A percentile compares a stretch with the other conserved stretches of the same genome.
These are phyloP conservation scores for Gracilaria gracilis DNA, from an alignment of 23 red algal genomes.

Conservation along the genomic window DNA sequence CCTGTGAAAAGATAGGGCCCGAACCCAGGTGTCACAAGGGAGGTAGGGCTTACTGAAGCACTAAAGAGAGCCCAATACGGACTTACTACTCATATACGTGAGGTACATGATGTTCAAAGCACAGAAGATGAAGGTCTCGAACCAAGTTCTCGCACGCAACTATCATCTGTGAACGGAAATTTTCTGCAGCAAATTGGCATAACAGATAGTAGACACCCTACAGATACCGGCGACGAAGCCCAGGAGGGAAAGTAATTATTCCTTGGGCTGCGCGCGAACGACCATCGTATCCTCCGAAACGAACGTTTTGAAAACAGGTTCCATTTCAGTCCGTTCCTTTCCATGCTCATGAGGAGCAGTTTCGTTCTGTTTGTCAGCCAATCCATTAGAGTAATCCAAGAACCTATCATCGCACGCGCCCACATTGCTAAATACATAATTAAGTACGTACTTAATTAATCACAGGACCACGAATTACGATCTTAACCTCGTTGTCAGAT, in stretches of 20 bases:
- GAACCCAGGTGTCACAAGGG: background rate
- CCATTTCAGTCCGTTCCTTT: background rate
- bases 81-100: conserved; percentile 21
- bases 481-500: conserved; percentile 1
- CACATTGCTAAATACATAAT: conserved; percentile 21
- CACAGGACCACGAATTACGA: conserved; percentile 9
- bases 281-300: conserved; percentile 20
- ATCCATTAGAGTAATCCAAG: background rate
- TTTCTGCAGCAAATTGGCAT: background rate
- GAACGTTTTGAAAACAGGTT: conserved; percentile 12
- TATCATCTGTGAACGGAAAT: background rate
- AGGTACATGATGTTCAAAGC: conserved; percentile 5
- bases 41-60: background rate
- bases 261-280: conserved; percentile 20
- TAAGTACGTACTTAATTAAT: too few species aligned
- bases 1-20: conserved; percentile 5
- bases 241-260: conserved; percentile 1
- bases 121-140: background rate
- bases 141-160: background rate
- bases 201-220: background rate
- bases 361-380: conserved; percentile 16
- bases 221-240: background rate
- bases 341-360: conserved; percentile 15
- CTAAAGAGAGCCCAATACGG: background rate
- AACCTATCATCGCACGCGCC: conserved; percentile 9